Evolutionary conservation across 257 asterid genomes (phyloP).

Genomic region (Solanum dulcamara): DNA sequence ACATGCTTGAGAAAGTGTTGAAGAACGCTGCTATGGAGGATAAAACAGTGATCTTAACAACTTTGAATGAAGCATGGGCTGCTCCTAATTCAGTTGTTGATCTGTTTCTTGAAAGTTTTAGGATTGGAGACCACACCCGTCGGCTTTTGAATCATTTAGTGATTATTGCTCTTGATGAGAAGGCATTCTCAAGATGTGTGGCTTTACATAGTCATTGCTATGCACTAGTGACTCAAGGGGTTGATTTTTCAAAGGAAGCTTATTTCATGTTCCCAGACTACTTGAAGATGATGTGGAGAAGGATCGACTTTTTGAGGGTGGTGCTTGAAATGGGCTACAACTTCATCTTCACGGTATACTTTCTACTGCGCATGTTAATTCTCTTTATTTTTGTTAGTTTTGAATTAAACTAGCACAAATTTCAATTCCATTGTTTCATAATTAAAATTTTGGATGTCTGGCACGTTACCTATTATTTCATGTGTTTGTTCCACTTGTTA

Average conservation of each 20-base stretch:
- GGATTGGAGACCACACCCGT: conserved; percentile 29
- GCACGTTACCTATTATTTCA: conserved; percentile 9
- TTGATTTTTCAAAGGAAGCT: conserved; percentile 32
- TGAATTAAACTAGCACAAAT: neutral
- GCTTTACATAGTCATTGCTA: conserved; percentile 24
- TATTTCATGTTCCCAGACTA: conserved; percentile 25
- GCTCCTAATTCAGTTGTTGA: conserved; percentile 30
- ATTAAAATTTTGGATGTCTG: neutral
- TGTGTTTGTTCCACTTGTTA: conserved; percentile 23
- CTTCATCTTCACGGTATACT: conserved; percentile 38
- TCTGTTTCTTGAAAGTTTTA: conserved; percentile 40
- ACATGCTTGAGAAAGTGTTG: conserved; percentile 24
- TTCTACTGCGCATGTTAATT: neutral
- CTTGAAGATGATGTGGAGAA: conserved; percentile 48
- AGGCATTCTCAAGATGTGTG: conserved; percentile 23
- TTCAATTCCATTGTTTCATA: neutral
- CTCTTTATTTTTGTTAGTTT: neutral
- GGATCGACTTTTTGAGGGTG: conserved; percentile 27
- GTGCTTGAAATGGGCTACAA: conserved; percentile 39
- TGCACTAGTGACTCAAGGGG: conserved; percentile 15
- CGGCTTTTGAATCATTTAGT: conserved; percentile 38
- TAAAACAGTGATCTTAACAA: conserved; percentile 41
- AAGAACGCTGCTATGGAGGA: conserved; percentile 28
- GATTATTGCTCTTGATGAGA: conserved; percentile 35
- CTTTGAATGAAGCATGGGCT: conserved; percentile 46